These are phyloP conservation scores for Aspergillus carbonarius DNA, from an alignment of 2,329 filamentous ascomycete genomes.

Conservation along the genomic window DNA sequence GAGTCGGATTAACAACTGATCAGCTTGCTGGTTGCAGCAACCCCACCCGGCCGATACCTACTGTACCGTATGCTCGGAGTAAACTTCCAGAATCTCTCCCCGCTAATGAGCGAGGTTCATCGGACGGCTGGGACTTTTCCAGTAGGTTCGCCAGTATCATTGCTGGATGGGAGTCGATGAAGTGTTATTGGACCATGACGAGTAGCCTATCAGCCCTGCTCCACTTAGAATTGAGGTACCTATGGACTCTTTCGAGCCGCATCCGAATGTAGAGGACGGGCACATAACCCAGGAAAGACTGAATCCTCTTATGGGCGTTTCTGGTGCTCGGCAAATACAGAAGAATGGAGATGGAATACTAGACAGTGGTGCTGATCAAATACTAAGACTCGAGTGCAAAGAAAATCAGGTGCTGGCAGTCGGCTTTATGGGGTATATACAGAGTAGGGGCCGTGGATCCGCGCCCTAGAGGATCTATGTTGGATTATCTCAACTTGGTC, in stretches of 20 bases:
- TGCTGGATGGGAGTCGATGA: not conserved
- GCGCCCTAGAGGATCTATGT: too few relatives aligned
- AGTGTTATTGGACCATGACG: not conserved
- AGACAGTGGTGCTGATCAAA: too few relatives aligned
- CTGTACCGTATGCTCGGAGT: not conserved
- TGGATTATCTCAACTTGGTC: too few relatives aligned
- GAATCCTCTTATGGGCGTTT: too few relatives aligned
- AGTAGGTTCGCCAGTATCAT: not conserved
- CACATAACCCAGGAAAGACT: too few relatives aligned
- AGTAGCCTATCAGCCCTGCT: not conserved
- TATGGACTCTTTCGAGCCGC: not conserved
- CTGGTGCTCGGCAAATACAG: too few relatives aligned
- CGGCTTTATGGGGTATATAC: too few relatives aligned
- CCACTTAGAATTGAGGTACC: not conserved
- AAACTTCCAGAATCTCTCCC: slow-evolving; percentile 1
- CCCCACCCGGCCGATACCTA: not conserved
- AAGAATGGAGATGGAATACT: too few relatives aligned
- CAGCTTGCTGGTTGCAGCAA: too few relatives aligned
- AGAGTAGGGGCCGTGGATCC: too few relatives aligned
- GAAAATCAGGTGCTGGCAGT: too few relatives aligned
- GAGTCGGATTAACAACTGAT: not conserved
- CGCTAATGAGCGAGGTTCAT: not conserved
- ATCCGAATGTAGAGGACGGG: not conserved
- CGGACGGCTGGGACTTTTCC: not conserved
- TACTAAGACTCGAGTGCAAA: too few relatives aligned